These are phyloP conservation scores for Apiotrichum laibachii DNA, from an alignment of 1,284 basidiomycete genomes.

Conservation along the genomic window DNA sequence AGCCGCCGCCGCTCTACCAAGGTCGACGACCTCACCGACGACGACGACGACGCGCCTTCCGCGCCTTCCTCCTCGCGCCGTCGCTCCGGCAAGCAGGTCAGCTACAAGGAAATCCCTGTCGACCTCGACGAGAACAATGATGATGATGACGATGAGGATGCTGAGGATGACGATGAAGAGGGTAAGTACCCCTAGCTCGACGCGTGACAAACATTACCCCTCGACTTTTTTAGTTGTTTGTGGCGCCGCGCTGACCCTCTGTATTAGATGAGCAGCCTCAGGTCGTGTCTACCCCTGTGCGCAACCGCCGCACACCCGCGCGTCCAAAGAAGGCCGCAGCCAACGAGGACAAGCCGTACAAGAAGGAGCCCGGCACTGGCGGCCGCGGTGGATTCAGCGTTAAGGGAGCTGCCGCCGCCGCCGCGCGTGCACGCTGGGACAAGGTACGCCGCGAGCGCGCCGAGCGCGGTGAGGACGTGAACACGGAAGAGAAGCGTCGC, in stretches of 20 bases:
- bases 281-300: conserved; percentile 6
- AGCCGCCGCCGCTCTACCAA: conserved; percentile 1
- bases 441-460: conserved; percentile 42
- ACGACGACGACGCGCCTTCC: conserved; percentile 19
- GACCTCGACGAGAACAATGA: conserved; percentile 18
- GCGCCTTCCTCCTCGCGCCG: conserved; percentile 14
- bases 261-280: conserved; percentile 12
- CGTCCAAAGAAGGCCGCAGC: conserved; percentile 13
- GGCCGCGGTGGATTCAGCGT: conserved; percentile 47
- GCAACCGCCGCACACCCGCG: conserved; percentile 1
- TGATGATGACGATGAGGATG: conserved; percentile 19
- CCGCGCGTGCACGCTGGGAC: conserved; percentile 47
- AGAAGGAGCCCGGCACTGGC: conserved; percentile 39
- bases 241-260: conserved; percentile 3
- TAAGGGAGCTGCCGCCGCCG: conserved; percentile 48
- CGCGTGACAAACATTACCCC: neutral
- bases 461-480: conserved; percentile 40
- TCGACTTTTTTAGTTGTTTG: neutral
- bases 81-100: conserved; percentile 25
- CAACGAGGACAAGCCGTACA: conserved; percentile 26
- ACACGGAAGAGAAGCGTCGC: conserved; percentile 5
- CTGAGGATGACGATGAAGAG: conserved; percentile 13
- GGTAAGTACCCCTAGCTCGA: too few species aligned
- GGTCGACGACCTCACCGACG: conserved; percentile 13
- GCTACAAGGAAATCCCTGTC: conserved; percentile 27